These are phyloP conservation scores for Exophiala xenobiotica DNA, from an alignment of 2,329 filamentous ascomycete species.

Conservation along the genomic window DNA sequence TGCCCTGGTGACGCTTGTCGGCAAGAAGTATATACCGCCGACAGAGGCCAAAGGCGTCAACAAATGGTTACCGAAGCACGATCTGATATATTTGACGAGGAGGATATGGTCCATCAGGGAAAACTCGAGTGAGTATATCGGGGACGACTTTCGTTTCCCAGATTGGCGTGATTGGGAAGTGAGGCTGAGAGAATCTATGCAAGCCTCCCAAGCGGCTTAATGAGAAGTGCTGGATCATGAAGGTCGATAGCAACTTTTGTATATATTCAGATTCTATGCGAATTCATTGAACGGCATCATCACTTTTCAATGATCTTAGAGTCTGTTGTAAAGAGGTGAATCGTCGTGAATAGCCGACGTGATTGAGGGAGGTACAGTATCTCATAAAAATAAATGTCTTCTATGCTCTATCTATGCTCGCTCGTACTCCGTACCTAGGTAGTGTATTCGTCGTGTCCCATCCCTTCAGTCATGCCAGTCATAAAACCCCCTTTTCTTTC, in stretches of 20 bases:
- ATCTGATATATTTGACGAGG: not conserved
- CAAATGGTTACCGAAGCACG: not conserved
- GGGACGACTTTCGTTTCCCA: constrained; percentile 1
- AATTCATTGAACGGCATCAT: not conserved
- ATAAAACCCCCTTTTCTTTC: too few species aligned
- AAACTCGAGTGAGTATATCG: not conserved
- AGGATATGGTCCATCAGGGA: not conserved
- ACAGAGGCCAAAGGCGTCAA: not conserved
- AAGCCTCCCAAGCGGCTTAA: not conserved
- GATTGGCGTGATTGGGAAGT: constrained; percentile 2
- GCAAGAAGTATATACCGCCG: not conserved
- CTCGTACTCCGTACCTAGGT: too few species aligned
- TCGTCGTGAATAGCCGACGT: too few species aligned
- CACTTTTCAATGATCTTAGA: too few species aligned
- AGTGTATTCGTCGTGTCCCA: too few species aligned
- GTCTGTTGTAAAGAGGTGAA: too few species aligned
- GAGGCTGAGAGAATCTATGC: not conserved
- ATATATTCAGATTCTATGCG: not conserved
- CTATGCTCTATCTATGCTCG: too few species aligned
- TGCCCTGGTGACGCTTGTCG: constrained; percentile 2
- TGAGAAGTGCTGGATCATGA: not conserved
- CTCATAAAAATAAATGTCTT: too few species aligned
- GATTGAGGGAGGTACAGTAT: too few species aligned
- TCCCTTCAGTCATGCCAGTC: too few species aligned
- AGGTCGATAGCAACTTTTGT: too few species aligned